These are phyloP conservation scores for Diaporthe capsici DNA, from an alignment of 2,329 filamentous ascomycete species.

Conservation along the genomic window DNA sequence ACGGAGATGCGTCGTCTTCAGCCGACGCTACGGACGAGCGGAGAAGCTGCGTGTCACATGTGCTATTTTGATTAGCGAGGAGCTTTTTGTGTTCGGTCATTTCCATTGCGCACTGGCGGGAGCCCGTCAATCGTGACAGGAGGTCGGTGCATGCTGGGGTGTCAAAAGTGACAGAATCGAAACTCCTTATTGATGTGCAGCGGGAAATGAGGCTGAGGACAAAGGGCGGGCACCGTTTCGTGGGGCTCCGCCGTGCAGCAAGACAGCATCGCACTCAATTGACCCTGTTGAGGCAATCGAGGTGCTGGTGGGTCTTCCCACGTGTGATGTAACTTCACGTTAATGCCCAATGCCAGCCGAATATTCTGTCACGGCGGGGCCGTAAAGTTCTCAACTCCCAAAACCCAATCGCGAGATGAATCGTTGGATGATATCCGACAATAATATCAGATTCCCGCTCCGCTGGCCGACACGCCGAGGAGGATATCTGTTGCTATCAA, in stretches of 20 bases:
- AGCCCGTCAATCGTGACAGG: conserved; percentile 23
- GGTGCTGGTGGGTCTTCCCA: conserved; percentile 20
- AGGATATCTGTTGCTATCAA: background rate
- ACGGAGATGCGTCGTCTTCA: conserved; percentile 17
- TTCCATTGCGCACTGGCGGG: conserved; percentile 35
- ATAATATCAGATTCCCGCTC: background rate
- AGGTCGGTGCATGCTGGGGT: conserved; percentile 1
- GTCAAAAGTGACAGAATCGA: conserved; percentile 17
- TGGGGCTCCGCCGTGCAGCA: background rate
- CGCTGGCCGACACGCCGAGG: background rate
- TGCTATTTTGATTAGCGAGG: conserved; percentile 39
- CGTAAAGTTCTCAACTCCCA: background rate
- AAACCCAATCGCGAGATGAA: conserved; percentile 14
- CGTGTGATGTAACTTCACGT: conserved; percentile 17
- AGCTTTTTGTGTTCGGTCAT: conserved; percentile 35
- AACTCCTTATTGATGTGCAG: background rate
- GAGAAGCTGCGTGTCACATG: conserved; percentile 11
- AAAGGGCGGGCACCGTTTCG: conserved; percentile 35
- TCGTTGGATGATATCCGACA: background rate
- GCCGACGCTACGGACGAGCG: conserved; percentile 18
- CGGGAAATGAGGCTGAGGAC: conserved; percentile 39
- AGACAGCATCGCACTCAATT: background rate
- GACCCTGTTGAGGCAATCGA: conserved; percentile 5
- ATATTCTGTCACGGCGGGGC: conserved; percentile 12
- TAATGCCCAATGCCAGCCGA: conserved; percentile 20